Evolutionary conservation across 2,329 filamentous ascomycete species (phyloP).

Genomic region (Neonectria coccinea): DNA sequence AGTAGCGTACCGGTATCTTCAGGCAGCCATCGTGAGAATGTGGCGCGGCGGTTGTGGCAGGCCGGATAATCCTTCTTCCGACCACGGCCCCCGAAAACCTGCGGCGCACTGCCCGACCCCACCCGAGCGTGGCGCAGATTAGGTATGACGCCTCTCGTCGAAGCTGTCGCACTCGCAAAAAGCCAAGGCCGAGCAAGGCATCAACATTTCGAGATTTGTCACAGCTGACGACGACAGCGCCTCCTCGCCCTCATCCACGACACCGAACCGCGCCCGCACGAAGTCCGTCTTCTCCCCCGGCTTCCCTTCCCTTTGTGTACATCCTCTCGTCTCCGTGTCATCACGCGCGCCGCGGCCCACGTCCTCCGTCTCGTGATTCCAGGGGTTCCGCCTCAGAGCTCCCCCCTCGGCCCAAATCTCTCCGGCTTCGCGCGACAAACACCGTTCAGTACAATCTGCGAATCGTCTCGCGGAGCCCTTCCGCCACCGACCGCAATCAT

Average conservation of each 20-base stretch:
- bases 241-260: constrained; percentile 15
- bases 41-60: no score
- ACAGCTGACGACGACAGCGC: constrained; percentile 45
- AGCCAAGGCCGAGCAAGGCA: constrained; percentile 25
- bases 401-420: constrained; percentile 1
- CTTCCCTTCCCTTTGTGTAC: neutral
- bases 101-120: neutral
- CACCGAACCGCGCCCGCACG: neutral
- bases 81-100: neutral
- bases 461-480: constrained; percentile 32
- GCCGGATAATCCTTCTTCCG: neutral
- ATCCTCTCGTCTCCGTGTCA: constrained; percentile 13
- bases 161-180: constrained; percentile 39
- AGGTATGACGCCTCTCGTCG: constrained; percentile 37
- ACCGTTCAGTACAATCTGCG: constrained; percentile 12
- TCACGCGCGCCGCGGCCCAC: constrained; percentile 38
- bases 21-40: no score
- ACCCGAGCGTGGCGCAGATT: constrained; percentile 1
- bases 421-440: neutral
- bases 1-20: no score
- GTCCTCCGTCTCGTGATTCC: constrained; percentile 44
- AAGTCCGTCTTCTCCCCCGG: neutral
- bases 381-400: constrained; percentile 32
- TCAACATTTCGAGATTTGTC: constrained; percentile 37
- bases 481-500: constrained; percentile 43